These are phyloP conservation scores for Naganishia vishniacii DNA, from an alignment of 768 basidiomycete genomes.

Conservation along the genomic window DNA sequence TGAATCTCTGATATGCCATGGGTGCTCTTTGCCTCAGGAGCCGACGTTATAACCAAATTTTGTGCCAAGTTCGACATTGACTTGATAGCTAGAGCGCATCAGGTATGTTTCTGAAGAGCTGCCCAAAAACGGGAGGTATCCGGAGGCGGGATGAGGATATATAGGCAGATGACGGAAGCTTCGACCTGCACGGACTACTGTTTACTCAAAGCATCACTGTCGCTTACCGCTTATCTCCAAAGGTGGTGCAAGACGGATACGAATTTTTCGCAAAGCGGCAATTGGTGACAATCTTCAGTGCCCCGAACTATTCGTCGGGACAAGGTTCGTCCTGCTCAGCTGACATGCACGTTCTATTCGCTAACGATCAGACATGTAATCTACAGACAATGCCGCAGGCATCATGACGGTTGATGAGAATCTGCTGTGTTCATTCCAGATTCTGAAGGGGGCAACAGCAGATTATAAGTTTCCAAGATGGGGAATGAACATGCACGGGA, in stretches of 20 bases:
- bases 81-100: constrained; percentile 95
- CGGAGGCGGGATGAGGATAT: too few relatives aligned
- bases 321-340: too few relatives aligned
- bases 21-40: too few relatives aligned
- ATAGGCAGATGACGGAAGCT: too few relatives aligned
- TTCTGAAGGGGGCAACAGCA: constrained; percentile 57
- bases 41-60: constrained; percentile 95
- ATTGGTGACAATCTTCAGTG: constrained; percentile 92
- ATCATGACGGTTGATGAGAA: constrained; percentile 99
- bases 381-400: constrained; percentile 98
- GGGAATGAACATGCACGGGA: constrained; percentile 10
- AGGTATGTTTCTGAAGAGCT: too few relatives aligned
- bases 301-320: constrained; percentile 60
- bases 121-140: constrained; percentile 7
- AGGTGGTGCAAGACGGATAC: constrained; percentile 98
- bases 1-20: too few relatives aligned
- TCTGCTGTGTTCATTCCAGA: constrained; percentile 86
- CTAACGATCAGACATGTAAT: too few relatives aligned
- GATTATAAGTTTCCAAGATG: constrained; percentile 1
- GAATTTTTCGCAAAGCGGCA: constrained; percentile 98
- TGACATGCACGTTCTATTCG: too few relatives aligned
- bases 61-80: constrained; percentile 99
- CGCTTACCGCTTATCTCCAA: too few relatives aligned
- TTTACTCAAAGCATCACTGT: too few relatives aligned
- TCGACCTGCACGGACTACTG: too few relatives aligned